Evolutionary conservation across 116 monocot genomes (phyloP), one percentile per base, ranked within the genome.

Genomic region (Thalassia testudinum): DNA sequence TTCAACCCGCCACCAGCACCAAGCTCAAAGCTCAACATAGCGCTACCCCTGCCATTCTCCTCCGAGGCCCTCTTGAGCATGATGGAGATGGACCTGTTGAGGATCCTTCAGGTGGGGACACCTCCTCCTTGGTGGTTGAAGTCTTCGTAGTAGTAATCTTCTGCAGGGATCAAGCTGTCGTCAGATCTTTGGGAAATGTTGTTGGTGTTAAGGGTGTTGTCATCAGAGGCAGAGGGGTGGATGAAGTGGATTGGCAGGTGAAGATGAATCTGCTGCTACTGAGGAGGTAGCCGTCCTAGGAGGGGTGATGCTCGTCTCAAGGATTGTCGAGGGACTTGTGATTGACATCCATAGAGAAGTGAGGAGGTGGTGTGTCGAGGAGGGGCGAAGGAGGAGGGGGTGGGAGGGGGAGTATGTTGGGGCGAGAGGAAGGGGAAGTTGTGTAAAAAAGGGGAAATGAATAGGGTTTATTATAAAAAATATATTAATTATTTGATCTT

Each of bases 231-330:
- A 17, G 79, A 62, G n/a, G n/a, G n/a, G n/a, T n/a, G n/a, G 25
- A 82, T 70, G 65, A 79, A 75, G 0, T 86, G 72, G 5, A 65
- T 16, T 69, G 53, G 3, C 72, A 34, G 42, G 75, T 66, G 28
- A 62, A 47, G 7, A 52, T 38, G 7, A 71, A 51, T 19, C 82
- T 59, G 25, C 58, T 70, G 2, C 18, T 14, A 11, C 78, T 70
- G 17, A 61, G 59, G 26, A 79, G 59, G 69, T 72, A 70, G 2
- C 76, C 86, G n/a, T 87, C 92, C 87, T 82, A 87, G 0, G 92
- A 87, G 2, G 87, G 80, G 30, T 83, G 70, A 0, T 83, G 82
- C 62, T 82, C 79, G 55, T 91, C 92, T 65, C 73, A 79, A 1
- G 81, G 75, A 34, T 68, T 61, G 26, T 85, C 85, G 24, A 91